These are phyloP conservation scores for Rachicladosporium sp. DNA, from an alignment of 2,329 filamentous ascomycete genomes.

Conservation along the genomic window DNA sequence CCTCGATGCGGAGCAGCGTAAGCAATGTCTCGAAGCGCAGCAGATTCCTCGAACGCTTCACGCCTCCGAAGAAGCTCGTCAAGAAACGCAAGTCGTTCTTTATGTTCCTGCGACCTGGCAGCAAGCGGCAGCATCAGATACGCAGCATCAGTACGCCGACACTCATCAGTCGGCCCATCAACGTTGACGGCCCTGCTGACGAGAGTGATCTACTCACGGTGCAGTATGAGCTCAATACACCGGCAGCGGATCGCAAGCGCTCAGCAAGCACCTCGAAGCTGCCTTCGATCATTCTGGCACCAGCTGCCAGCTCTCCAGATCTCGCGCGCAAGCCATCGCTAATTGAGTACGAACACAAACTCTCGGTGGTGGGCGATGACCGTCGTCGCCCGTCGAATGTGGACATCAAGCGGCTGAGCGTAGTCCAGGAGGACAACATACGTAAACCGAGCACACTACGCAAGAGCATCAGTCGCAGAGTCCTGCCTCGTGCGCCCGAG, in stretches of 20 bases:
- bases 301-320: constrained; percentile 2
- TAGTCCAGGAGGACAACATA: constrained; percentile 12
- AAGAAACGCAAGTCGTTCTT: constrained; percentile 20
- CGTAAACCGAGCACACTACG: not conserved
- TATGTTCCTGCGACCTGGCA: constrained; percentile 15
- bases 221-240: constrained; percentile 10
- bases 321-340: constrained; percentile 7
- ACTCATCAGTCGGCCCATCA: constrained; percentile 5
- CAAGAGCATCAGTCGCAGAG: not conserved
- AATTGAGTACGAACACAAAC: constrained; percentile 17
- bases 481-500: not conserved
- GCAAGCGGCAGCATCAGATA: constrained; percentile 9
- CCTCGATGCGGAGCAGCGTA: constrained; percentile 11
- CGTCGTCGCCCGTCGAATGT: constrained; percentile 15
- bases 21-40: constrained; percentile 10
- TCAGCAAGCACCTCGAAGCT: constrained; percentile 10
- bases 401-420: constrained; percentile 10
- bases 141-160: constrained; percentile 17
- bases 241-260: constrained; percentile 1
- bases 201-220: constrained; percentile 12
- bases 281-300: not conserved
- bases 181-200: constrained; percentile 14
- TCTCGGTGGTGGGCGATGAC: constrained; percentile 17
- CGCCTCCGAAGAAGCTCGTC: constrained; percentile 13
- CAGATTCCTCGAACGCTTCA: constrained; percentile 12